Evolutionary conservation across 2,329 filamentous ascomycete genomes (phyloP), one percentile per base, ranked within the genome.

Genomic region (Neonectria punicea): DNA sequence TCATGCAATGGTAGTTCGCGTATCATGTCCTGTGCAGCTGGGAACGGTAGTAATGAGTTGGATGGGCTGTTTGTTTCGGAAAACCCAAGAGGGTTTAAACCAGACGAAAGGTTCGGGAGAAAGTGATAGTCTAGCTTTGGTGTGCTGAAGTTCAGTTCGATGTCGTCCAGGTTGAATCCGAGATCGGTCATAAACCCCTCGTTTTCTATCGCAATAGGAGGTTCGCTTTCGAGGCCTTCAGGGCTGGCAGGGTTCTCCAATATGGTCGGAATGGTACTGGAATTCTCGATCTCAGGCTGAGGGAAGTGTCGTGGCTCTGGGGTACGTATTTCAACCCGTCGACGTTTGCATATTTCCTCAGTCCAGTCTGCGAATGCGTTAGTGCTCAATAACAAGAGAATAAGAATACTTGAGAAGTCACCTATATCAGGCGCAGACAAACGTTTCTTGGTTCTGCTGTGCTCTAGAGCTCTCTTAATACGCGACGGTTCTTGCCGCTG

Each of bases 281-380:
- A 18, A 34, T 2, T 18, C 28, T 13, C n/a, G 6, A 4, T 7
- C 32, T 30, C n/a, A 6, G 4, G 7, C 2, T 9, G 49, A 20
- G 4, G 0, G 8, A 4, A 2, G 13, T 44, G 18, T 36, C 2
- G 28, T 32, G 39, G 18, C 25, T 28, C 36, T 13, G 49, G 49
- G 9, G 57, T 59, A 22, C 57, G 57, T 36, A 59, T 59, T 14
- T 59, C 57, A 28, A 59, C 16, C 14, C 49, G 36, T 18, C 47
- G 25, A 4, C 28, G 57, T 14, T 22, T 34, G 16, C 10, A 16
- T 22, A 13, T n/a, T 22, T 25, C 14, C 7, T 25, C 10, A 9
- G 8, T 14, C 20, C 41, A 30, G 4, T 59, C 57, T 59, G 18
- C n/a, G 28, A 34, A 18, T 6, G 5, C 6, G 1, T 30, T n/a